phyloP scores from a whole-genome alignment of 805 yeast genomes.

The Kazachstania africana region DNA sequence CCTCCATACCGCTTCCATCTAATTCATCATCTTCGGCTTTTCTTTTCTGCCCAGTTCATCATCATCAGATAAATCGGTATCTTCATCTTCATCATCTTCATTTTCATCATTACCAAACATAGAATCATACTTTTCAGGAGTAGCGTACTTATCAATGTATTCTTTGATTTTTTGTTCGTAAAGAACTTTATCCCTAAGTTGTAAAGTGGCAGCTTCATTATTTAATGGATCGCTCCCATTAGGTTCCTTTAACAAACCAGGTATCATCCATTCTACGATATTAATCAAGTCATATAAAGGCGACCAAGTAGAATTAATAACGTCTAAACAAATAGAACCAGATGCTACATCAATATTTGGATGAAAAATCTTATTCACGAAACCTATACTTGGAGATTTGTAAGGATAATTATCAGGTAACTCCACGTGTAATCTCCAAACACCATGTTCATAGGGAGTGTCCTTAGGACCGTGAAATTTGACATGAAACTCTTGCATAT shows the following conservation, averaged over 20 bases:
- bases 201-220: constrained; percentile 75
- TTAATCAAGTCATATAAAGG: constrained; percentile 91
- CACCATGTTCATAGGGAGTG: constrained; percentile 82
- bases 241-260: constrained; percentile 84
- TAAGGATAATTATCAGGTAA: constrained; percentile 92
- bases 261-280: constrained; percentile 85
- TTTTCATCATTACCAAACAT: constrained; percentile 38
- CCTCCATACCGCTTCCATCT: constrained; percentile 5
- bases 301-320: constrained; percentile 95
- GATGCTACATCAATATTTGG: constrained; percentile 88
- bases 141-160: constrained; percentile 65
- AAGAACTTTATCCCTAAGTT: constrained; percentile 51
- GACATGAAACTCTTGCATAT: constrained; percentile 77
- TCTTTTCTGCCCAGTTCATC: constrained; percentile 10
- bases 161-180: constrained; percentile 62
- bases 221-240: constrained; percentile 91
- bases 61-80: constrained; percentile 22
- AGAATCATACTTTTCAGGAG: constrained; percentile 27
- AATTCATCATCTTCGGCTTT: constrained; percentile 26
- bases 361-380: constrained; percentile 81
- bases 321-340: constrained; percentile 92
- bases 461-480: constrained; percentile 77
- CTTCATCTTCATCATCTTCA: constrained; percentile 20
- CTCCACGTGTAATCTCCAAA: constrained; percentile 86
- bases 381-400: constrained; percentile 92